Percentiles rank a stretch among this genome's conserved stretches.
phyloP scores from a whole-genome alignment of 2,329 filamentous ascomycete genomes.

The Metarhizium rileyi region DNA sequence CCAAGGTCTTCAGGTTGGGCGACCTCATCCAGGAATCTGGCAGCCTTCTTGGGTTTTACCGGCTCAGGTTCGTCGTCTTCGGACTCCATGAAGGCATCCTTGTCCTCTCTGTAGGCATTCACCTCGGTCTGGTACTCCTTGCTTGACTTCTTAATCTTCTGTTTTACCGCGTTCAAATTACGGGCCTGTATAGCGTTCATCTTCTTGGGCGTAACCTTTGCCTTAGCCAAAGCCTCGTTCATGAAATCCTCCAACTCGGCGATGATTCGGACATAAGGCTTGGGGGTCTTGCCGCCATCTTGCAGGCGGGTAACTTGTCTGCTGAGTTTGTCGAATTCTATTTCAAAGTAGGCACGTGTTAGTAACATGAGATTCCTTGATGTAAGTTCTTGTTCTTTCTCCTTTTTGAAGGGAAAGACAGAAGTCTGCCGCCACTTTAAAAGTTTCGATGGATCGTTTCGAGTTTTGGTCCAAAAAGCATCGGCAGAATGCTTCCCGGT shows the following conservation, averaged over 20 bases:
- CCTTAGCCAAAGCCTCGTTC: conserved; percentile 88
- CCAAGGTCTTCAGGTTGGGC: conserved; percentile 48
- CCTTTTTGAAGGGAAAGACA: too few species aligned
- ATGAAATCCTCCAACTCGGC: conserved; percentile 91
- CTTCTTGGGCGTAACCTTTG: conserved; percentile 94
- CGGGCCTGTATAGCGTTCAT: conserved; percentile 96
- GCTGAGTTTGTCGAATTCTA: conserved; percentile 93
- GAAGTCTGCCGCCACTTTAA: too few species aligned
- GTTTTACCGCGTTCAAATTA: conserved; percentile 92
- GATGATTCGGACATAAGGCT: conserved; percentile 85
- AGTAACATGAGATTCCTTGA: conserved; percentile 3
- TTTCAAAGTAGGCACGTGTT: conserved; percentile 1
- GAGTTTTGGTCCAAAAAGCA: too few species aligned
- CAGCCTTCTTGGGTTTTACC: conserved; percentile 32
- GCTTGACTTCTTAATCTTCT: conserved; percentile 98
- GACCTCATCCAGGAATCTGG: conserved; percentile 32
- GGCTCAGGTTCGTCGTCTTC: conserved; percentile 62
- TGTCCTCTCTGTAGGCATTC: conserved; percentile 75
- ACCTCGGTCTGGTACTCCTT: conserved; percentile 87
- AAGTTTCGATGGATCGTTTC: too few species aligned
- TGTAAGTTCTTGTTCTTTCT: not conserved
- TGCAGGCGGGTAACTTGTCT: conserved; percentile 72
- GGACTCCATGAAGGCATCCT: conserved; percentile 80
- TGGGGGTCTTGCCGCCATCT: conserved; percentile 70
- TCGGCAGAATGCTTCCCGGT: too few species aligned